Base-by-base conservation (phyloP, 108 stramenopile genomes). In the Aurantiochytrium sp. region DNA sequence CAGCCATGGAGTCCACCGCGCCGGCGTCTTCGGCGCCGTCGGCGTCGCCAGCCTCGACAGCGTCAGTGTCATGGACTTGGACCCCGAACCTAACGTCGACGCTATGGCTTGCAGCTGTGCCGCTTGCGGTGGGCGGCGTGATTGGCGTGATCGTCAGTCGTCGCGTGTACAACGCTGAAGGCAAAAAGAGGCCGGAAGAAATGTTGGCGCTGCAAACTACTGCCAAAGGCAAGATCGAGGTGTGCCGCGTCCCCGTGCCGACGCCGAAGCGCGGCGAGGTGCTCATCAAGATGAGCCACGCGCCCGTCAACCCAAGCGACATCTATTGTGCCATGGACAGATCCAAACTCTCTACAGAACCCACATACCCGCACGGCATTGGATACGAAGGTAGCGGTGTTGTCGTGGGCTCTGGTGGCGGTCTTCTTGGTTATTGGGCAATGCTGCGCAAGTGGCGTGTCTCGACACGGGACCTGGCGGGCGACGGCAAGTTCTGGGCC, bases 331-430 rank as follows among this genome's bases (percentile, higher is more conserved):
- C 64, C 42, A 53, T 83, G 49, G 76, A 83, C 51, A 28, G 12
- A 18, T 53, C 28, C 4, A 12, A 8, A 16, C 55, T 57, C 16
- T 57, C 45, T 18, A 53, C 44, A 28, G 45, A 53, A 8, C 12
- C 12, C 25, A 21, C 76, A 45, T 93, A 92, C 58, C 93, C 93
- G 55, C 64, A 92, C 14, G 87, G 76, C 19, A 93, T 94, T 47
- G 94, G 94, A 5, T 91, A 90, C 35, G 94, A 95, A 91, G 94
- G 94, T n/a, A 91, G 90, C n/a, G 93, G 94, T 12, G 64, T 92
- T 0, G 91, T 95, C 10, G 93, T 95, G 4, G 89, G 88, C 19
- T 88, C 58, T 5, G 93, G 92, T 19, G 91, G 92, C 44, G 93
- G 93, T 10, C 55, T 95, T 2, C 44, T 89, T 28, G 72, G 92